Base-by-base conservation (phyloP, 108 stramenopile species). In the Cyclotella sp. region DNA sequence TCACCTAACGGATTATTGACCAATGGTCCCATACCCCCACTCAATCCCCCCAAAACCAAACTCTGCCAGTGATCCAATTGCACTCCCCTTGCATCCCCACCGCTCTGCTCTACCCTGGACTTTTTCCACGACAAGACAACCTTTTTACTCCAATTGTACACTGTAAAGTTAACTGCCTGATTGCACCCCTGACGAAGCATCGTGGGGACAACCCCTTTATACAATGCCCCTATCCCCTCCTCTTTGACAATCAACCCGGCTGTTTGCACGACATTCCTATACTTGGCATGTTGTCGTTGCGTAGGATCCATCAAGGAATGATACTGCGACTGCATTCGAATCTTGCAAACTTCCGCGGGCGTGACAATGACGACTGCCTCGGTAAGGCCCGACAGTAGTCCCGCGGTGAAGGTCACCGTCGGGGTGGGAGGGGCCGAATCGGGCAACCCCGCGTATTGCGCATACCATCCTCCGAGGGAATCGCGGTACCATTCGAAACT, bases 141-240 rank as follows among this genome's bases (percentile, higher is more conserved):
- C 26, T 86, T 72, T 83, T 98, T 97, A 77, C 94, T 83, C 41
- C 75, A 75, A 64, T 94, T 94, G 83, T 97, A 98, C 15, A 72
- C 89, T 6, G 97, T 97, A 77, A 99, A 99, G 77, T 99, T 99
- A 62, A 98, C 96, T 5, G 97, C 98, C 79, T 99, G 98, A 84
- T 99, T 99, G 87, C 95, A 96, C 11, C 98, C 98, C 84, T 99
- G 98, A 43, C 98, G 88, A 58, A 98, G 65, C 91, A 97, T 96
- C 41, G 98, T 99, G 41, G 98, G 98, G 9, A 97, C 90, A 3
- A 95, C 84, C 28, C 94, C 94, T 79, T 98, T 97, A 85, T 97
- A 97, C 54, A 97, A 83, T 49, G 97, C 96, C 28, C 94, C 89
- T 21, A 91, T 53, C 15, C 97, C 97, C 89, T 99, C 98, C 75